These are phyloP conservation scores for Rubia yunnanensis DNA, from an alignment of 257 asterid genomes.

Conservation along the genomic window DNA sequence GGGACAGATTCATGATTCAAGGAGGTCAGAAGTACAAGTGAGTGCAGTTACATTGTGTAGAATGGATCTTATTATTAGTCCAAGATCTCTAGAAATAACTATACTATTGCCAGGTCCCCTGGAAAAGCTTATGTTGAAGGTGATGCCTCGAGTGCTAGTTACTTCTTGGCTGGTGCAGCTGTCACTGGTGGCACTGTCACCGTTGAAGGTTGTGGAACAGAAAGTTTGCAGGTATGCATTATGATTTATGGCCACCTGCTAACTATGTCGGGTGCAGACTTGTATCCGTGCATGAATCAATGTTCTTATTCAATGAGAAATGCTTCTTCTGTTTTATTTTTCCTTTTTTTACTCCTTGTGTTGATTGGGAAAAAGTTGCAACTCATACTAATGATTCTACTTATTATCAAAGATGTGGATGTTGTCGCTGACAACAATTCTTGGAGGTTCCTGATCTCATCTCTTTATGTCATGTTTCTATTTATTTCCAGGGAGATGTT, in stretches of 20 bases:
- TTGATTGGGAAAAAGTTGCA: not conserved
- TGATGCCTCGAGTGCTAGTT: constrained; percentile 99
- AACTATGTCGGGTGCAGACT: not conserved
- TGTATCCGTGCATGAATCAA: not conserved
- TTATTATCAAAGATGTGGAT: constrained; percentile 2
- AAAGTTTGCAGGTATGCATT: constrained; percentile 82
- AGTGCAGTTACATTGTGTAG: constrained; percentile 19
- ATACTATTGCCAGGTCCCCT: constrained; percentile 54
- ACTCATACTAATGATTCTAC: not conserved
- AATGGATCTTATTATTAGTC: constrained; percentile 14
- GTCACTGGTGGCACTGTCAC: constrained; percentile 86
- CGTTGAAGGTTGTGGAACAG: constrained; percentile 97
- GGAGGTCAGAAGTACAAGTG: constrained; percentile 98
- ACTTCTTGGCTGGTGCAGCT: constrained; percentile 99
- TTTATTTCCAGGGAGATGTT: constrained; percentile 70
- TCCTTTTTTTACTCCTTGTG: not conserved
- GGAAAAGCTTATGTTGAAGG: constrained; percentile 97
- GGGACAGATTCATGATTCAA: constrained; percentile 75
- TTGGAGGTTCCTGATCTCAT: constrained; percentile 6
- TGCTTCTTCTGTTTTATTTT: not conserved
- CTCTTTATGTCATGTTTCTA: constrained; percentile 2
- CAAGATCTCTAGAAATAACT: constrained; percentile 2
- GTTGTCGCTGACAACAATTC: not conserved
- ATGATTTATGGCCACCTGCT: not conserved
- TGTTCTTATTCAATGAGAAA: not conserved